phyloP scores from a whole-genome alignment of 306 rosid species.

The Vachellia pachyceras region DNA sequence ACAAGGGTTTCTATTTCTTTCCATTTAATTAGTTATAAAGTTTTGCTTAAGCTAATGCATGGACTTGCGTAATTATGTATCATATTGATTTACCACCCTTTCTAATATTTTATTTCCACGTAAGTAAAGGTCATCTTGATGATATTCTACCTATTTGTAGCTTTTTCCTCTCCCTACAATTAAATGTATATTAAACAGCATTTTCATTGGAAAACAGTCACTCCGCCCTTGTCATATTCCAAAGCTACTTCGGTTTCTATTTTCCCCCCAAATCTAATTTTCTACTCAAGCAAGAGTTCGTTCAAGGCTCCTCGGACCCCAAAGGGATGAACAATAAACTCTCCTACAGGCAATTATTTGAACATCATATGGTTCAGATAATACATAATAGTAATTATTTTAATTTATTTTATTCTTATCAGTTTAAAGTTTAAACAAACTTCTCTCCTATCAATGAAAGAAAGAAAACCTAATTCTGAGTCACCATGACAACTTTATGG shows the following conservation, averaged over 20 bases:
- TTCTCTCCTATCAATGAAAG: not conserved
- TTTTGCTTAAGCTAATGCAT: not conserved
- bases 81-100: not conserved
- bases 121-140: not conserved
- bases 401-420: not conserved
- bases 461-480: not conserved
- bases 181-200: not conserved
- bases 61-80: not conserved
- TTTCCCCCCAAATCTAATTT: not conserved
- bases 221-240: not conserved
- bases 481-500: not conserved
- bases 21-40: not conserved
- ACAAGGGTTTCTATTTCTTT: not conserved
- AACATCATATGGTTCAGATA: not conserved
- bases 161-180: too few species aligned
- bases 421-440: not conserved
- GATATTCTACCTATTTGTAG: not conserved
- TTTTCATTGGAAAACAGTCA: not conserved
- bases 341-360: not conserved
- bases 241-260: not conserved
- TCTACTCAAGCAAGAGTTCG: not conserved
- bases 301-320: not conserved
- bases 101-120: not conserved
- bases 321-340: not conserved
- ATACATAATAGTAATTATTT: not conserved